Conservation (phyloP, 768 basidiomycete species). For the Crassisporium funariophilum region DNA sequence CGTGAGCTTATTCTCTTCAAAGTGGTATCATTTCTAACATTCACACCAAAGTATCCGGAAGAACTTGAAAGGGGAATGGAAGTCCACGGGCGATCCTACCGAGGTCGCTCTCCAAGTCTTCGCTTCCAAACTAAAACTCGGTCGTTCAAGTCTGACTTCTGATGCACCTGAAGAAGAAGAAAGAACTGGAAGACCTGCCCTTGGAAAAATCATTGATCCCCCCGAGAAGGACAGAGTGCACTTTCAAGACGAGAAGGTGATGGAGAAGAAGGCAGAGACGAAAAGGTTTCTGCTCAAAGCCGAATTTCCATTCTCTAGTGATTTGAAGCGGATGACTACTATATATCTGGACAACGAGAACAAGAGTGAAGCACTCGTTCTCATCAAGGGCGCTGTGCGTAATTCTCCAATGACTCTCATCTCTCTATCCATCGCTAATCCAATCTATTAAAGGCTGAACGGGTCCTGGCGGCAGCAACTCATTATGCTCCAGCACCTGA, state of each 20-base stretch:
- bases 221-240: conserved; percentile 24
- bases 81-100: conserved; percentile 55
- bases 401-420: neutral
- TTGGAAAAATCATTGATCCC: conserved; percentile 29
- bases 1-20: conserved; percentile 21
- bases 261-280: conserved; percentile 5
- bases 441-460: conserved; percentile 35
- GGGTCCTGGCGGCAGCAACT: conserved; percentile 50
- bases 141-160: conserved; percentile 31
- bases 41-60: conserved; percentile 34
- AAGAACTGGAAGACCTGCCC: conserved; percentile 19
- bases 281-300: conserved; percentile 35
- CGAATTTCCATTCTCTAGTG: conserved; percentile 52
- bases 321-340: conserved; percentile 52
- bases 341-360: conserved; percentile 34
- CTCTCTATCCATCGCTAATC: neutral
- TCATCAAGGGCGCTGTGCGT: conserved; percentile 42
- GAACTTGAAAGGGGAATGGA: conserved; percentile 45
- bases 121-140: conserved; percentile 49
- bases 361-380: conserved; percentile 21
- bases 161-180: conserved; percentile 24
- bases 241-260: conserved; percentile 19
- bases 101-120: conserved; percentile 61
- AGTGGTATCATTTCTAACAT: neutral
- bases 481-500: conserved; percentile 33